A percentile compares a stretch with the other conserved stretches of the same genome.
phyloP scores from a whole-genome alignment of 2,329 filamentous ascomycete genomes.

The Colletotrichum karsti region DNA sequence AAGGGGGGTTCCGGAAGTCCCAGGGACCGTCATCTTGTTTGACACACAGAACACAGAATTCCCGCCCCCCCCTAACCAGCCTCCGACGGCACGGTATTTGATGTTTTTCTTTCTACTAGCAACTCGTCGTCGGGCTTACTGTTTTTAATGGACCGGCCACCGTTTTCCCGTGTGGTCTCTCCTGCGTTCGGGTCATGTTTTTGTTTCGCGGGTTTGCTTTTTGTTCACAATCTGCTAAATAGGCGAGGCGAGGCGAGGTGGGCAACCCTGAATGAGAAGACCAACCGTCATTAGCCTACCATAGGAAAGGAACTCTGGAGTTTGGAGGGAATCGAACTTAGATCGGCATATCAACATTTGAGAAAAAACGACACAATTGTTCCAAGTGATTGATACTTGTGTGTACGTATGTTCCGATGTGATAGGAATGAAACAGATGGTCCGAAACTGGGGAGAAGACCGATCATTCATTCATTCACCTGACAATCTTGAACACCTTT shows the following conservation, averaged over 20 bases:
- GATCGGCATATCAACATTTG: conserved; percentile 1
- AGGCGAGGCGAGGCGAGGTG: background rate
- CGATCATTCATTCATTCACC: no score
- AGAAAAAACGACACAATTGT: no score
- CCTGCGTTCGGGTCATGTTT: background rate
- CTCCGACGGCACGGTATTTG: background rate
- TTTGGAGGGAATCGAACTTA: conserved; percentile 7
- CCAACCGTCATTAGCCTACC: conserved; percentile 10
- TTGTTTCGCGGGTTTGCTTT: background rate
- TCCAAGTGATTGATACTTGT: no score
- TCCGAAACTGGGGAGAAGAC: no score
- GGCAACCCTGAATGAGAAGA: background rate
- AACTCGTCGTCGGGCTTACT: background rate
- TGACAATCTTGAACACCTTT: no score
- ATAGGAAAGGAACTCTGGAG: conserved; percentile 10
- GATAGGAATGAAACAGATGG: no score
- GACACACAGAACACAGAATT: background rate
- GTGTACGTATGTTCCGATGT: no score
- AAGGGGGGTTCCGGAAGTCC: no score
- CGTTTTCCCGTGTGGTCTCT: background rate
- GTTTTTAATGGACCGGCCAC: background rate
- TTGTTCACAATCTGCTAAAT: background rate
- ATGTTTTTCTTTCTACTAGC: background rate
- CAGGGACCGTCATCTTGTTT: background rate
- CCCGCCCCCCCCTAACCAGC: background rate